A percentile compares a stretch with the other conserved stretches of the same genome.
phyloP scores from a whole-genome alignment of 805 yeast genomes.

The Hanseniaspora mollemarum region DNA sequence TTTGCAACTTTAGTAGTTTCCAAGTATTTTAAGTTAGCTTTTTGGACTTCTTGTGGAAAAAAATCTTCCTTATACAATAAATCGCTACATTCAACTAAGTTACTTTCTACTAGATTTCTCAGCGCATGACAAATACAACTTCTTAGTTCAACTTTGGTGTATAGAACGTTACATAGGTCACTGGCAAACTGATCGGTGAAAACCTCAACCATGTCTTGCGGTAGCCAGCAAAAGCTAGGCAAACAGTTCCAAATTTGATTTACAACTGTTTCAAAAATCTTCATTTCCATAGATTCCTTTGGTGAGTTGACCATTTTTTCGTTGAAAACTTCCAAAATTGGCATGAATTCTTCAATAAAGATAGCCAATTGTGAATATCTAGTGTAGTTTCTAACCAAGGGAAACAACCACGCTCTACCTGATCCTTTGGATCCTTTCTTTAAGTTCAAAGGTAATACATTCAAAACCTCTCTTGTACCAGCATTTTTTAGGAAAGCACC shows the following conservation, averaged over 20 bases:
- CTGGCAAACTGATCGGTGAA: slow-evolving; percentile 74
- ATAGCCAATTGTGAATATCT: slow-evolving; percentile 56
- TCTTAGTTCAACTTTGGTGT: slow-evolving; percentile 64
- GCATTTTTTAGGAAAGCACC: slow-evolving; percentile 65
- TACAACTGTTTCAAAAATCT: slow-evolving; percentile 70
- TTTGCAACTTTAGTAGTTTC: slow-evolving; percentile 53
- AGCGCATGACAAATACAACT: slow-evolving; percentile 74
- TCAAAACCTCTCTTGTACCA: slow-evolving; percentile 78
- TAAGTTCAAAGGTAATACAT: slow-evolving; percentile 68
- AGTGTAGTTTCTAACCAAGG: slow-evolving; percentile 77
- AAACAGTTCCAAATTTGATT: slow-evolving; percentile 89
- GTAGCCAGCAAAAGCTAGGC: slow-evolving; percentile 81
- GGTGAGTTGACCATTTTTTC: slow-evolving; percentile 36
- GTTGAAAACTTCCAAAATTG: slow-evolving; percentile 48
- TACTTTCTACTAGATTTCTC: slow-evolving; percentile 66
- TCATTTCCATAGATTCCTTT: slow-evolving; percentile 54
- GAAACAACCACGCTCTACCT: slow-evolving; percentile 93
- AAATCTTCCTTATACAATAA: slow-evolving; percentile 47
- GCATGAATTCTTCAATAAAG: slow-evolving; percentile 54
- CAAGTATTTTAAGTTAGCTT: slow-evolving; percentile 49
- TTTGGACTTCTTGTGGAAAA: slow-evolving; percentile 47
- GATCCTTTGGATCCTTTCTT: slow-evolving; percentile 32
- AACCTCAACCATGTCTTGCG: slow-evolving; percentile 52
- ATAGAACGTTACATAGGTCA: slow-evolving; percentile 57
- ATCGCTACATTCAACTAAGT: slow-evolving; percentile 24